Evolutionary conservation across 176 grass and related monocot genomes (phyloP).

Genomic region (Oryza meridionalis): DNA sequence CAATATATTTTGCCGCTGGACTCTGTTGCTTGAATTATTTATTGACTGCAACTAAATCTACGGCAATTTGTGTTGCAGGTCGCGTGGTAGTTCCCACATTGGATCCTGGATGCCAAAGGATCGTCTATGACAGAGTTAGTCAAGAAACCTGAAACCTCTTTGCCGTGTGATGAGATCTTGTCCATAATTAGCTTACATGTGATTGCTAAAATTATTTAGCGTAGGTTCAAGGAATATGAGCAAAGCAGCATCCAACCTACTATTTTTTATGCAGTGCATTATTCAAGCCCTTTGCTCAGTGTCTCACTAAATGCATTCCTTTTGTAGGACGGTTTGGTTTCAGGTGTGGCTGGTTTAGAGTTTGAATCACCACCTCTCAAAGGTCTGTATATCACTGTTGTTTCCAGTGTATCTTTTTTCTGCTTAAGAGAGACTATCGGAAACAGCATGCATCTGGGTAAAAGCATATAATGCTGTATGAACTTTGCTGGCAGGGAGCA

Average conservation of each 20-base stretch:
- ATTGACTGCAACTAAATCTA: slow-evolving; percentile 14
- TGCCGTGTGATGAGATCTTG: not conserved
- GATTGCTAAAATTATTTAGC: slow-evolving; percentile 4
- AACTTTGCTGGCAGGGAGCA: slow-evolving; percentile 12
- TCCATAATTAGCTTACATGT: slow-evolving; percentile 11
- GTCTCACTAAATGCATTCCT: not conserved
- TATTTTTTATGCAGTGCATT: not conserved
- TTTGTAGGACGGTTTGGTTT: slow-evolving; percentile 35
- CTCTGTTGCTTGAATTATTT: slow-evolving; percentile 31
- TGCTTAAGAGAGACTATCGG: not conserved
- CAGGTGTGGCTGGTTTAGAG: not conserved
- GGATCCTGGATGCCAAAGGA: slow-evolving; percentile 26
- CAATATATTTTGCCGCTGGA: not conserved
- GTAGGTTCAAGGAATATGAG: not conserved
- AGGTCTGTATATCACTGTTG: slow-evolving; percentile 30
- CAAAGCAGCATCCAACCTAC: not conserved
- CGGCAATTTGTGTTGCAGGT: slow-evolving; percentile 28
- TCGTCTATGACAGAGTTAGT: slow-evolving; percentile 44
- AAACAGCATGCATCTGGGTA: not conserved
- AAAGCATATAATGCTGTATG: not conserved
- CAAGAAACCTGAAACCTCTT: slow-evolving; percentile 19
- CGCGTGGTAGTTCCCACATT: slow-evolving; percentile 41
- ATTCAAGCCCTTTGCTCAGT: not conserved
- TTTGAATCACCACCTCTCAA: not conserved
- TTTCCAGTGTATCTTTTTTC: not conserved